Conservation (phyloP, 2,329 filamentous ascomycete species). For the Colletotrichum chlorophyti region DNA sequence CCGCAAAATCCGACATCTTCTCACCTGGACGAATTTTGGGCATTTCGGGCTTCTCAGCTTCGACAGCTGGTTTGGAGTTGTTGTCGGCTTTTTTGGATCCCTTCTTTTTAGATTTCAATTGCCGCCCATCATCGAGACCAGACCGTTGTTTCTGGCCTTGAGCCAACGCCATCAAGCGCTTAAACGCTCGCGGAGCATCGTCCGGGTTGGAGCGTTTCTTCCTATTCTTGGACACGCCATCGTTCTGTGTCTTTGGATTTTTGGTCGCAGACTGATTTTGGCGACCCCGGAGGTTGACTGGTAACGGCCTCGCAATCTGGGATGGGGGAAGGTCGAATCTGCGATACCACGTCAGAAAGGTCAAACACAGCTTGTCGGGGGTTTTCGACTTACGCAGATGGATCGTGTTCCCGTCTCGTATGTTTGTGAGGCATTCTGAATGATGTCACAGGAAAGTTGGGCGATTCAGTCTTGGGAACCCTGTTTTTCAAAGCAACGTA, state of each 20-base stretch:
- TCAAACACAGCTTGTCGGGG: not conserved
- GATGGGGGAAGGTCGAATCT: slow-evolving; percentile 59
- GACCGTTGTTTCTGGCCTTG: slow-evolving; percentile 65
- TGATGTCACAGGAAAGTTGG: not conserved
- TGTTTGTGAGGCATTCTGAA: slow-evolving; percentile 84
- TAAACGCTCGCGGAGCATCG: slow-evolving; percentile 89
- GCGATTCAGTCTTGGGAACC: not conserved
- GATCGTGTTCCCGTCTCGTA: slow-evolving; percentile 68
- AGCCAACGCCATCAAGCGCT: slow-evolving; percentile 80
- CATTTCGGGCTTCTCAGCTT: slow-evolving; percentile 40
- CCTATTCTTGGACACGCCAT: slow-evolving; percentile 46
- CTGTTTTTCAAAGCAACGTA: not conserved
- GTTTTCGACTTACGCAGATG: slow-evolving; percentile 53
- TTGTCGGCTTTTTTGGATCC: slow-evolving; percentile 35
- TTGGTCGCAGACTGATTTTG: slow-evolving; percentile 7
- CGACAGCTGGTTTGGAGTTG: slow-evolving; percentile 6
- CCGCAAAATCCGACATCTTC: slow-evolving; percentile 79
- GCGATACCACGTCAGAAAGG: slow-evolving; percentile 16
- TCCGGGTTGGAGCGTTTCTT: slow-evolving; percentile 60
- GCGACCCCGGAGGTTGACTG: slow-evolving; percentile 42
- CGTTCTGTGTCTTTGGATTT: slow-evolving; percentile 35
- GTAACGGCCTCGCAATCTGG: slow-evolving; percentile 58
- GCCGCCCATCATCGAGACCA: slow-evolving; percentile 73
- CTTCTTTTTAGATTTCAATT: slow-evolving; percentile 33
- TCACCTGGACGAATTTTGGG: slow-evolving; percentile 85